These are phyloP conservation scores for Flueggea neowawraea DNA, from an alignment of 441 rosid species.

Conservation along the genomic window DNA sequence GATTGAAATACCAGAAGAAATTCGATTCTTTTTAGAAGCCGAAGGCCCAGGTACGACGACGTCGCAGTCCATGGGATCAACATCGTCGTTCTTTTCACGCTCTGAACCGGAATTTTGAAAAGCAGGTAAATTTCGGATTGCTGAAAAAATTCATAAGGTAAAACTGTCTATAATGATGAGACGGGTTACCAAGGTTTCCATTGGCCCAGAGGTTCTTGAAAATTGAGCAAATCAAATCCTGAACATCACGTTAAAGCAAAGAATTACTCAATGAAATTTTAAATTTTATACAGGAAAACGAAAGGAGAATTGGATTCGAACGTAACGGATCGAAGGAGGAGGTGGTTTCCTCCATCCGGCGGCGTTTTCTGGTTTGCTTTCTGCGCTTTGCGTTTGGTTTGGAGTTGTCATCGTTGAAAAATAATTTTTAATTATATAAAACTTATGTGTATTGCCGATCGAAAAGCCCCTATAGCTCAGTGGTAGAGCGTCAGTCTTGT, in stretches of 20 bases:
- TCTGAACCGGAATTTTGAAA: constrained; percentile 28
- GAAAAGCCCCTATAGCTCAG: constrained; percentile 80
- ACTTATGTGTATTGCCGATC: no score
- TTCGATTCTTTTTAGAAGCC: constrained; percentile 64
- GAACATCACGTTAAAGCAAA: background rate
- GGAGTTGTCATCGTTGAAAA: no score
- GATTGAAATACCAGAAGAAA: constrained; percentile 55
- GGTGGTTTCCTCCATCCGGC: no score
- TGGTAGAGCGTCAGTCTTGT: constrained; percentile 97
- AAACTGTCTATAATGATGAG: background rate
- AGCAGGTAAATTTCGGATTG: no score
- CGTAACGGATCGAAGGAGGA: no score
- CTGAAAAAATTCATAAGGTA: background rate
- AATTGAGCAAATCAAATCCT: constrained; percentile 83
- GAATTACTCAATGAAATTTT: no score
- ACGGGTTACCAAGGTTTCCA: constrained; percentile 51
- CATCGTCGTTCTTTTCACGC: constrained; percentile 52
- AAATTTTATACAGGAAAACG: no score
- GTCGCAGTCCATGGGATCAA: constrained; percentile 59
- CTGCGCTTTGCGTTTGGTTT: no score
- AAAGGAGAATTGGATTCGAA: no score
- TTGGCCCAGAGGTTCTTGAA: constrained; percentile 79
- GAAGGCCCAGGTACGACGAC: constrained; percentile 37
- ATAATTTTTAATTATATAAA: no score
- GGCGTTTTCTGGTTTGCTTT: no score